phyloP scores from a whole-genome alignment of 768 basidiomycete genomes.

The Mycena epipterygia region DNA sequence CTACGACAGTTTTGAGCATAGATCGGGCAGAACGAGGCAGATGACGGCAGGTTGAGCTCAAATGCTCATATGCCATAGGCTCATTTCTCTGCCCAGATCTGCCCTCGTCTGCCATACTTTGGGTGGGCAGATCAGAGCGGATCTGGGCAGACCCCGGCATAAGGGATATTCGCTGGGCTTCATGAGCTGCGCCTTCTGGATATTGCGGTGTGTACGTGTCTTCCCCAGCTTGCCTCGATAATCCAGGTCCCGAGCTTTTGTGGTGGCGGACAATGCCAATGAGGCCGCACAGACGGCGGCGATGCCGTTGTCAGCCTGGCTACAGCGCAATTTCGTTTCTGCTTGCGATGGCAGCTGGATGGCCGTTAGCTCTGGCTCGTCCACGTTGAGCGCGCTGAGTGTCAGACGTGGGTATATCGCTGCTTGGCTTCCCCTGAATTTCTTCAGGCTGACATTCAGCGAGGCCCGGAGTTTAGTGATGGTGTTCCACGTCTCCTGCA shows the following conservation, averaged over 20 bases:
- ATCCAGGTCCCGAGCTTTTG: slow-evolving; percentile 15
- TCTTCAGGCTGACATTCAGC: slow-evolving; percentile 6
- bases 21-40: too few relatives aligned
- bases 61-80: too few relatives aligned
- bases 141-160: too few relatives aligned
- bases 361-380: too few relatives aligned
- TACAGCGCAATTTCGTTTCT: slow-evolving; percentile 12
- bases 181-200: slow-evolving; percentile 12
- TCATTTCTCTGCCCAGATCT: too few relatives aligned
- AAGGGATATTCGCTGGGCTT: too few relatives aligned
- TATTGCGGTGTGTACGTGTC: slow-evolving; percentile 10
- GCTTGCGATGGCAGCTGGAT: too few relatives aligned
- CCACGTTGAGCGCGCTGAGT: not conserved
- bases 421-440: slow-evolving; percentile 3
- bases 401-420: slow-evolving; percentile 7
- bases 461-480: slow-evolving; percentile 9
- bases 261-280: not conserved
- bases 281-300: slow-evolving; percentile 2
- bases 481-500: slow-evolving; percentile 8
- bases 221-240: slow-evolving; percentile 7
- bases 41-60: too few relatives aligned
- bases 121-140: too few relatives aligned
- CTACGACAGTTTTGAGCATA: too few relatives aligned
- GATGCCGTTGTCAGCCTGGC: slow-evolving; percentile 1
- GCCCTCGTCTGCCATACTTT: too few relatives aligned